Percentiles rank a stretch among this genome's conserved stretches.
Conservation (phyloP, 805 yeast genomes). For the Candida corydali region DNA sequence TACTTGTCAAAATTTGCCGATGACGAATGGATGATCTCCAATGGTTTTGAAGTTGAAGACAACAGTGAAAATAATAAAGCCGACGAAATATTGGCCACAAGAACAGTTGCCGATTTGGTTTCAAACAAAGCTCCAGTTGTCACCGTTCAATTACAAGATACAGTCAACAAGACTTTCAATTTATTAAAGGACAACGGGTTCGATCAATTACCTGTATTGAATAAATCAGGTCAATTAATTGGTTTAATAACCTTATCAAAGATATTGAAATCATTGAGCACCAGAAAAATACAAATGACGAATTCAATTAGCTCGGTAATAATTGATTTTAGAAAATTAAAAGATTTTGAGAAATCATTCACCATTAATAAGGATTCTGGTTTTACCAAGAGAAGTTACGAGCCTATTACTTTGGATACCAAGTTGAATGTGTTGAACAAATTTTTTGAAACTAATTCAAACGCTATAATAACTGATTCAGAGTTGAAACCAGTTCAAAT, state of each 20-base stretch:
- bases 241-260: slow-evolving; percentile 77
- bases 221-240: slow-evolving; percentile 53
- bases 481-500: slow-evolving; percentile 73
- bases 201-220: slow-evolving; percentile 80
- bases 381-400: slow-evolving; percentile 62
- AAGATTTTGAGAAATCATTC: slow-evolving; percentile 61
- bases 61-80: slow-evolving; percentile 35
- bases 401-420: slow-evolving; percentile 61
- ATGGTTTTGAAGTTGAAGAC: slow-evolving; percentile 61
- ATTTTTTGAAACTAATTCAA: slow-evolving; percentile 80
- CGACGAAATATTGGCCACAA: slow-evolving; percentile 34
- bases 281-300: slow-evolving; percentile 52
- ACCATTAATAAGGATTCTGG: slow-evolving; percentile 53
- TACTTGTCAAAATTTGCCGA: slow-evolving; percentile 84
- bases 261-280: slow-evolving; percentile 62
- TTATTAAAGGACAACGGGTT: slow-evolving; percentile 72
- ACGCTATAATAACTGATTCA: slow-evolving; percentile 74
- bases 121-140: slow-evolving; percentile 71
- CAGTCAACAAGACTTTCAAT: slow-evolving; percentile 61
- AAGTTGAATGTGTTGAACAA: slow-evolving; percentile 64
- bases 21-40: slow-evolving; percentile 84
- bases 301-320: slow-evolving; percentile 56
- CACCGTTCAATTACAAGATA: slow-evolving; percentile 58
- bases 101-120: slow-evolving; percentile 62
- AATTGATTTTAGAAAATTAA: slow-evolving; percentile 71